phyloP scores from a whole-genome alignment of 1,139 yeast genomes.

The Yamadazyma dendronema region DNA sequence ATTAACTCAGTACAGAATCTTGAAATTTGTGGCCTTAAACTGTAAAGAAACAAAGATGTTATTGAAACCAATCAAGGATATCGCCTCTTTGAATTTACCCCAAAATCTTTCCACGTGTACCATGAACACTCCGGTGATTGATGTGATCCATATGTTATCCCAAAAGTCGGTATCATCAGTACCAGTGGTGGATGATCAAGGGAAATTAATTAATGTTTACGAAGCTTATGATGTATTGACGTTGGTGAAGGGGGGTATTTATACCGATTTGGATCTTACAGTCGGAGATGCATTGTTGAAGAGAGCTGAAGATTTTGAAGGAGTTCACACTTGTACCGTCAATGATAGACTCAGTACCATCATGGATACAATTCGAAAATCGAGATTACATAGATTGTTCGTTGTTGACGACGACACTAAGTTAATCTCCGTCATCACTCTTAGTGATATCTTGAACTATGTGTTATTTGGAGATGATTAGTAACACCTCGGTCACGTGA shows the following conservation, averaged over 20 bases:
- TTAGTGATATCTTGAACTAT: conserved; percentile 88
- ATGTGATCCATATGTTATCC: conserved; percentile 82
- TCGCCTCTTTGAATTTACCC: conserved; percentile 59
- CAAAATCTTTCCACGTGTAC: conserved; percentile 72
- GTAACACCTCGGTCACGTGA: conserved; percentile 4
- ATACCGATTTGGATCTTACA: conserved; percentile 83
- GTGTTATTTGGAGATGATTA: conserved; percentile 66
- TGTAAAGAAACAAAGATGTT: conserved; percentile 92
- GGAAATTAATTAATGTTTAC: conserved; percentile 81
- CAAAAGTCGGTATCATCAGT: conserved; percentile 83
- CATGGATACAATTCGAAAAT: conserved; percentile 89
- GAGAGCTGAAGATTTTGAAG: conserved; percentile 95
- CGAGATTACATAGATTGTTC: conserved; percentile 87
- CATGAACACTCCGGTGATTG: conserved; percentile 91
- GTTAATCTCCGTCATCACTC: conserved; percentile 79
- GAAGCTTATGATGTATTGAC: conserved; percentile 96
- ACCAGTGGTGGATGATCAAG: conserved; percentile 83
- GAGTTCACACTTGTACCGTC: conserved; percentile 93
- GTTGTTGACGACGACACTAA: conserved; percentile 83
- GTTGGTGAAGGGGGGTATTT: conserved; percentile 90
- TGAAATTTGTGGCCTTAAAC: conserved; percentile 92
- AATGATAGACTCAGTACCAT: conserved; percentile 86
- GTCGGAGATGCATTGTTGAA: conserved; percentile 96
- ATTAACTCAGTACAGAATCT: conserved; percentile 91
- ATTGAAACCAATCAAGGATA: conserved; percentile 68